Evolutionary conservation across 2,329 filamentous ascomycete species (phyloP).

Genomic region (Raffaelea ambrosiae): DNA sequence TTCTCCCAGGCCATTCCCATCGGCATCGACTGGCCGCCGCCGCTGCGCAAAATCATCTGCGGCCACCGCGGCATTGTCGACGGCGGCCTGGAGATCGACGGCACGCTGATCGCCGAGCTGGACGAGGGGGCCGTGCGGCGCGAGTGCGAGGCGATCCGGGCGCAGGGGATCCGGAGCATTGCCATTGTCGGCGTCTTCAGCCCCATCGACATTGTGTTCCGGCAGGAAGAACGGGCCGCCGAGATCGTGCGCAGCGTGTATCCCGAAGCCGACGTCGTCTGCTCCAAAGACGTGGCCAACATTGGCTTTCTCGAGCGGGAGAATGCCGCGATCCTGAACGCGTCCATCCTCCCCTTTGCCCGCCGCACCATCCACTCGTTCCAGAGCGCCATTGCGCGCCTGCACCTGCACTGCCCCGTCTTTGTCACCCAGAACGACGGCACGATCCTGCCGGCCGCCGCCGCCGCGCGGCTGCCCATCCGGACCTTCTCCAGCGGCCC

Average conservation of each 20-base stretch:
- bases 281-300: conserved; percentile 43
- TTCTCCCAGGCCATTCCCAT: conserved; percentile 42
- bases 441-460: conserved; percentile 44
- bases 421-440: conserved; percentile 59
- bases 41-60: conserved; percentile 36
- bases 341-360: conserved; percentile 50
- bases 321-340: conserved; percentile 58
- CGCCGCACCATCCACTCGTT: conserved; percentile 48
- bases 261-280: conserved; percentile 35
- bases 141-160: conserved; percentile 29
- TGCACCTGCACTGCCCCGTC: conserved; percentile 43
- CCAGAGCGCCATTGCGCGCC: conserved; percentile 36
- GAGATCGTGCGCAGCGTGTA: conserved; percentile 30
- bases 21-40: conserved; percentile 43
- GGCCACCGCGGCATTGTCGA: conserved; percentile 35
- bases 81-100: conserved; percentile 45
- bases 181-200: conserved; percentile 43
- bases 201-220: conserved; percentile 39
- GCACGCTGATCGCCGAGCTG: conserved; percentile 34
- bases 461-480: conserved; percentile 49
- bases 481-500: conserved; percentile 54
- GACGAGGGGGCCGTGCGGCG: conserved; percentile 30
- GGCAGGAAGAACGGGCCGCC: conserved; percentile 40
- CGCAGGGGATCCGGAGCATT: conserved; percentile 34
- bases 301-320: conserved; percentile 52